These are phyloP conservation scores for Halophytophthora polymorphica DNA, from an alignment of 352 stramenopile genomes.

Conservation along the genomic window DNA sequence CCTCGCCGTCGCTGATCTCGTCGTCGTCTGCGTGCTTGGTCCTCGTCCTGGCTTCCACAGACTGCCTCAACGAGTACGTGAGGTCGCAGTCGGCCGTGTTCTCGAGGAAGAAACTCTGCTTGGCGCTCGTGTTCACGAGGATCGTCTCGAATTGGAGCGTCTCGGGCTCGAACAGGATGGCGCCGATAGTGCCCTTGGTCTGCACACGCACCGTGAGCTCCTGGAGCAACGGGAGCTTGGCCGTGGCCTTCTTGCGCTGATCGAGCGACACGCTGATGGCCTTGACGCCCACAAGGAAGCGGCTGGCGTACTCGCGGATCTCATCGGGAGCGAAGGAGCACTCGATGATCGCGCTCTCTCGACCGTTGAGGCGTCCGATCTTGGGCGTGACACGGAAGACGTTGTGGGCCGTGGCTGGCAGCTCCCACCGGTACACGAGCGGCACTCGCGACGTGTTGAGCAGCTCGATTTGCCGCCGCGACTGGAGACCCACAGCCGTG, in stretches of 20 bases:
- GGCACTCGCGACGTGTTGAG: slow-evolving; percentile 84
- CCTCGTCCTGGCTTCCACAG: slow-evolving; percentile 21
- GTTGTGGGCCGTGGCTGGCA: slow-evolving; percentile 53
- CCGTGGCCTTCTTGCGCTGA: slow-evolving; percentile 15
- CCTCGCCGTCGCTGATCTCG: slow-evolving; percentile 3
- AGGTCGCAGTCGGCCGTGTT: slow-evolving; percentile 84
- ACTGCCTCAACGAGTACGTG: slow-evolving; percentile 46
- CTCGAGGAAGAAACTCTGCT: slow-evolving; percentile 60
- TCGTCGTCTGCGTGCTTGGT: slow-evolving; percentile 2
- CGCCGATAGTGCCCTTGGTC: slow-evolving; percentile 68
- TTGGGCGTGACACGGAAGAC: slow-evolving; percentile 69
- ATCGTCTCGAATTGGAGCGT: slow-evolving; percentile 75
- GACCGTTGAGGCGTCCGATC: slow-evolving; percentile 77
- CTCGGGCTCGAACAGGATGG: slow-evolving; percentile 76
- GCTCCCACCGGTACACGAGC: slow-evolving; percentile 78
- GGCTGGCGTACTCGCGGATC: slow-evolving; percentile 67
- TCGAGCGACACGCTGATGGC: slow-evolving; percentile 59
- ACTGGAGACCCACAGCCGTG: slow-evolving; percentile 74
- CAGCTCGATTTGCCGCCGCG: slow-evolving; percentile 47
- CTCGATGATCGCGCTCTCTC: slow-evolving; percentile 61
- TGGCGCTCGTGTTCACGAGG: slow-evolving; percentile 77
- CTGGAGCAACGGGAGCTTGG: slow-evolving; percentile 51
- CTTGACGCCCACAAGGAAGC: slow-evolving; percentile 63
- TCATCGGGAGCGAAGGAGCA: slow-evolving; percentile 81
- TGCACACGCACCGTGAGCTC: slow-evolving; percentile 58